These are phyloP conservation scores for Inga oerstediana DNA, from an alignment of 306 rosid genomes.

Conservation along the genomic window DNA sequence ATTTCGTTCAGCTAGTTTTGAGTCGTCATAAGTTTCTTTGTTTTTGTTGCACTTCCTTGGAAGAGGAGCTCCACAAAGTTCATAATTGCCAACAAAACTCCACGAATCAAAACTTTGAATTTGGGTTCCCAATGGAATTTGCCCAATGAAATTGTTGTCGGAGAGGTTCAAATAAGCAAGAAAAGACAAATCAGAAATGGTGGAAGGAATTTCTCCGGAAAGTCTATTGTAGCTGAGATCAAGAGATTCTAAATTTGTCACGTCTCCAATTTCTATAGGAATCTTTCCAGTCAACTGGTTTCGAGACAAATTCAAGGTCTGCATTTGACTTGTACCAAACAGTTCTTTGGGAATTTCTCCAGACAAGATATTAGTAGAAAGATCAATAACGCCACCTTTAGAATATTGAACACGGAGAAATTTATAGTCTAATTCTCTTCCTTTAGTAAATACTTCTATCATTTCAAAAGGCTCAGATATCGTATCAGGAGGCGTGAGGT, in stretches of 20 bases:
- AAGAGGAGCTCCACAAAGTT: background rate
- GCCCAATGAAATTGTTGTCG: background rate
- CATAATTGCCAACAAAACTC: background rate
- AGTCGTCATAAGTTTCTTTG: background rate
- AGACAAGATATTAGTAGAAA: background rate
- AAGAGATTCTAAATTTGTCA: background rate
- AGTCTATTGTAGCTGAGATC: background rate
- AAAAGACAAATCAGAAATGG: background rate
- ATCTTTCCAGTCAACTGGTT: background rate
- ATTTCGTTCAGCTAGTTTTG: background rate
- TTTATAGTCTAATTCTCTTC: background rate
- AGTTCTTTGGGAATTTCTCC: background rate
- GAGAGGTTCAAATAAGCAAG: background rate
- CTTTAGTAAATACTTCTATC: background rate
- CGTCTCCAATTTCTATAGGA: background rate
- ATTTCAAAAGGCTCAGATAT: background rate
- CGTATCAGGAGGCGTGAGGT: too few species aligned
- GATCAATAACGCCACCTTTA: background rate
- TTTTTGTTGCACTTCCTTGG: background rate
- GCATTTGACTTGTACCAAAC: background rate
- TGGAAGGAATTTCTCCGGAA: background rate
- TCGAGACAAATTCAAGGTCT: background rate
- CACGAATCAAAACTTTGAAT: background rate
- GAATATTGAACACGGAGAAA: rapidly evolving
- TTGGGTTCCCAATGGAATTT: background rate